phyloP scores from a whole-genome alignment of 2,329 filamentous ascomycete genomes.

The Madurella mycetomatis region DNA sequence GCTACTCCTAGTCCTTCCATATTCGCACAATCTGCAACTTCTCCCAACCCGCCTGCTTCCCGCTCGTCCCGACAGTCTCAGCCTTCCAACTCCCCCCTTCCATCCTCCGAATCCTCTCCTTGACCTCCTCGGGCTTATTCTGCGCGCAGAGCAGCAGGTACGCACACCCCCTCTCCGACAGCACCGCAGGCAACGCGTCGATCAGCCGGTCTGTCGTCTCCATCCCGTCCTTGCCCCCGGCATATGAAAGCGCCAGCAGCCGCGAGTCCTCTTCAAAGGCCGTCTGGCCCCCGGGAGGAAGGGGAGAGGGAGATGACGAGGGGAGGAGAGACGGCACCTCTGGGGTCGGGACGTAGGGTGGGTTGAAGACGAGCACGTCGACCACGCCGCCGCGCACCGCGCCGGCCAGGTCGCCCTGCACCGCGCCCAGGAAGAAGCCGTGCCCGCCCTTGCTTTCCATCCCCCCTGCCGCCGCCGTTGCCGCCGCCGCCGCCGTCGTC shows the following conservation, averaged over 20 bases:
- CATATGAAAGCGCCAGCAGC: constrained; percentile 80
- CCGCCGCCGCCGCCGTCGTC: constrained; percentile 25
- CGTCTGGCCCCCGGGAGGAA: constrained; percentile 29
- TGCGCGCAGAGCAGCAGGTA: constrained; percentile 88
- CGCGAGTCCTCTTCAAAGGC: constrained; percentile 76
- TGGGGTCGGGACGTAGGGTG: constrained; percentile 88
- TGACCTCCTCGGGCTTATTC: constrained; percentile 65
- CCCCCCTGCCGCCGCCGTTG: neutral
- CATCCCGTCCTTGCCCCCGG: constrained; percentile 88
- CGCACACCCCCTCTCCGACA: constrained; percentile 69
- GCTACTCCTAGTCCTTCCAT: constrained; percentile 52
- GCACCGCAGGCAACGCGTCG: constrained; percentile 57
- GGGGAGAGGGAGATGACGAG: constrained; percentile 49
- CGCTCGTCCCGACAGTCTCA: constrained; percentile 75
- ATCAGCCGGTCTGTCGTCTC: constrained; percentile 82
- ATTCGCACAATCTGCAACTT: constrained; percentile 85
- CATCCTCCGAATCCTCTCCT: constrained; percentile 27
- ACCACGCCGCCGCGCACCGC: constrained; percentile 56
- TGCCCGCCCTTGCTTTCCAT: constrained; percentile 18
- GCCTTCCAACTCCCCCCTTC: constrained; percentile 57
- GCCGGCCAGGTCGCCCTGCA: constrained; percentile 65
- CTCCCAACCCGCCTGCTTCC: constrained; percentile 89
- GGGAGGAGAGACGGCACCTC: constrained; percentile 55
- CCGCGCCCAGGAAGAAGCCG: constrained; percentile 58
- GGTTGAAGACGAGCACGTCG: constrained; percentile 92